Conservation (phyloP, 176 grass and related monocot genomes). For the Musa troglodytarum region DNA sequence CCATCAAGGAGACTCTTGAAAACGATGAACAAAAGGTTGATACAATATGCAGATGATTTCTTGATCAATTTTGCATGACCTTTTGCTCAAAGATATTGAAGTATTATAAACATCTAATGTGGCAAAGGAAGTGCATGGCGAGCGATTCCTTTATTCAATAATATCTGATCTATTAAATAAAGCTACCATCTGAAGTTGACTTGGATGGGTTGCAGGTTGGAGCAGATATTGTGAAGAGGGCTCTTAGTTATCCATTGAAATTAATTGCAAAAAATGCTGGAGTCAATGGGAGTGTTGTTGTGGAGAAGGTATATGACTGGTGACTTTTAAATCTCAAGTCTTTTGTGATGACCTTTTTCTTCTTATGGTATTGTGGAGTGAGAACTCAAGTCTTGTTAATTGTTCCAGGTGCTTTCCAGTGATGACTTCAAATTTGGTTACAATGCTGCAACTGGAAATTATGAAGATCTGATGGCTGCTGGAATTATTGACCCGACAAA, state of each 20-base stretch:
- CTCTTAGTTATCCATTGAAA: slow-evolving; percentile 62
- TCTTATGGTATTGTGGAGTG: too few species aligned
- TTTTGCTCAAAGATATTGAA: background rate
- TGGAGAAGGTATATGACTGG: slow-evolving; percentile 47
- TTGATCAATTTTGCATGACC: background rate
- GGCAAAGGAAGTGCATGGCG: too few species aligned
- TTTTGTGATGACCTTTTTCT: too few species aligned
- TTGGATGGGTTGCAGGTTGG: slow-evolving; percentile 43
- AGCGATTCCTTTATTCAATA: too few species aligned
- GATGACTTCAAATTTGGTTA: slow-evolving; percentile 72
- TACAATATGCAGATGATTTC: background rate
- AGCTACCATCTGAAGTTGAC: too few species aligned
- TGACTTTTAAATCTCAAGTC: too few species aligned
- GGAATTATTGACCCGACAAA: slow-evolving; percentile 97
- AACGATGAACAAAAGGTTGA: slow-evolving; percentile 89
- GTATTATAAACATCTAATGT: too few species aligned
- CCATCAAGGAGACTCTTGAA: slow-evolving; percentile 72
- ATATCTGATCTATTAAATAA: too few species aligned
- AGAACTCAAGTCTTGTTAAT: background rate
- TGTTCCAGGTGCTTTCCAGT: slow-evolving; percentile 59
- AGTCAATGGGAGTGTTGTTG: slow-evolving; percentile 87
- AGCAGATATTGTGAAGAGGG: slow-evolving; percentile 82
- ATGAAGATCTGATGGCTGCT: slow-evolving; percentile 94
- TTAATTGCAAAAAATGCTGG: slow-evolving; percentile 41
- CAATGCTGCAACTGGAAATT: slow-evolving; percentile 79